Evolutionary conservation across 1,284 basidiomycete genomes (phyloP).

Genomic region (Ceratobasidium sp.): DNA sequence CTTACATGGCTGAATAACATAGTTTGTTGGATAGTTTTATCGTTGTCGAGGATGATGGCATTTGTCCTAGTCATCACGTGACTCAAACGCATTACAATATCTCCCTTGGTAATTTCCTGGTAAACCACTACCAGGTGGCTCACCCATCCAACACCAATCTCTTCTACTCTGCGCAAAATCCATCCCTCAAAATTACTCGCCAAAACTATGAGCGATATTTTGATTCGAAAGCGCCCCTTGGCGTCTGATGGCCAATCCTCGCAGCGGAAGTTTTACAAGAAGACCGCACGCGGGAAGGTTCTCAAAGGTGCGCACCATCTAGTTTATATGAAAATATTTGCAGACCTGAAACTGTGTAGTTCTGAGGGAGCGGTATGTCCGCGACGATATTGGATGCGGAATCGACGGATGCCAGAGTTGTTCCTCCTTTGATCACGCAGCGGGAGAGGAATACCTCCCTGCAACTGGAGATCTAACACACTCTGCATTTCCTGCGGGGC

Average conservation of each 20-base stretch:
- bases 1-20: no score
- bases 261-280: slow-evolving; percentile 92
- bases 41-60: no score
- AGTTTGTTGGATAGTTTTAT: no score
- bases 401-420: slow-evolving; percentile 77
- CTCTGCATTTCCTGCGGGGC: slow-evolving; percentile 68
- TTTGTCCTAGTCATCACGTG: no score
- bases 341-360: slow-evolving; percentile 60
- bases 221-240: slow-evolving; percentile 27
- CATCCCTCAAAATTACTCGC: not conserved
- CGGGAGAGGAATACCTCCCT: slow-evolving; percentile 59
- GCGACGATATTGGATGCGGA: slow-evolving; percentile 94
- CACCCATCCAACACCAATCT: no score
- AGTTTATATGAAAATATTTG: not conserved
- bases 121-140: no score
- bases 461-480: slow-evolving; percentile 63
- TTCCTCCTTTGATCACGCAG: slow-evolving; percentile 54
- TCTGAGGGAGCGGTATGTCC: slow-evolving; percentile 92
- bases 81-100: no score
- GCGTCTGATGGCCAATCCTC: slow-evolving; percentile 50
- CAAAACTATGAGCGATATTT: slow-evolving; percentile 21
- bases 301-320: slow-evolving; percentile 75
- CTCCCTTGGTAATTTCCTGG: no score
- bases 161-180: no score
- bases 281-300: slow-evolving; percentile 94